A percentile compares a stretch with the other conserved stretches of the same genome.
Evolutionary conservation across 306 rosid genomes (phyloP).

Genomic region (Quercus agrifolia): DNA sequence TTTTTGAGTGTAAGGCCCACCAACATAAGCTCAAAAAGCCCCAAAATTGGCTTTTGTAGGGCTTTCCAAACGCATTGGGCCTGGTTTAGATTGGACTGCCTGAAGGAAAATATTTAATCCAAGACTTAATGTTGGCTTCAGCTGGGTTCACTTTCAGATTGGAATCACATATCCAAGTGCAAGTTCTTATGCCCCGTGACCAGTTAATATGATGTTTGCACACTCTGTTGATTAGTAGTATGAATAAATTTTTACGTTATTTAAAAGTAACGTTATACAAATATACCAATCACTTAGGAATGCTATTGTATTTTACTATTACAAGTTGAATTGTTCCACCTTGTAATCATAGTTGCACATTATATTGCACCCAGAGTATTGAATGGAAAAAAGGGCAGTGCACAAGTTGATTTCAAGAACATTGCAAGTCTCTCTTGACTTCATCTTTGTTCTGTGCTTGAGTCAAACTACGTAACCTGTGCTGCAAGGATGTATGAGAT

Average conservation of each 20-base stretch:
- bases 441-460: slow-evolving; percentile 1
- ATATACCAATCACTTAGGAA: not conserved
- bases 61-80: too few relatives aligned
- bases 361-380: not conserved
- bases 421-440: not conserved
- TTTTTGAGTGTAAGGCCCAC: too few relatives aligned
- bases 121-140: too few relatives aligned
- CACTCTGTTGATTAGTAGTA: not conserved
- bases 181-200: too few relatives aligned
- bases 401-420: slow-evolving; percentile 4
- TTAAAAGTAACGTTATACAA: not conserved
- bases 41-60: too few relatives aligned
- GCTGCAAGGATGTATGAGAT: slow-evolving; percentile 7
- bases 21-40: too few relatives aligned
- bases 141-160: too few relatives aligned
- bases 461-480: not conserved
- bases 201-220: not conserved
- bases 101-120: too few relatives aligned
- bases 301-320: not conserved
- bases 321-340: not conserved
- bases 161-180: too few relatives aligned
- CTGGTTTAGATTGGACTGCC: too few relatives aligned
- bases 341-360: not conserved
- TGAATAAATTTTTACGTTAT: not conserved
- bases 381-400: slow-evolving; percentile 17